phyloP scores from a whole-genome alignment of 257 asterid species.

The Petunia axillaris region DNA sequence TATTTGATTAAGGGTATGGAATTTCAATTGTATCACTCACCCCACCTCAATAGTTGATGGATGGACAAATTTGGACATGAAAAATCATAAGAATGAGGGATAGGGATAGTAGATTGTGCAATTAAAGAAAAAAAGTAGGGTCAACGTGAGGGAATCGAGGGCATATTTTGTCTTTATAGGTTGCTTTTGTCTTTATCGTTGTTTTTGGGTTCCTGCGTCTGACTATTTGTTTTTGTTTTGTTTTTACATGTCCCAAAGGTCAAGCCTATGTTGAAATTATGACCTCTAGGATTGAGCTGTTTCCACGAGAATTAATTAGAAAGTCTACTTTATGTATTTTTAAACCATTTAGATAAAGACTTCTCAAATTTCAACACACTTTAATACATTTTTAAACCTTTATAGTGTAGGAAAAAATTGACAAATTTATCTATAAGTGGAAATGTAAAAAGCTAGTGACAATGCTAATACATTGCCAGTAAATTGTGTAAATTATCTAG shows the following conservation, averaged over 20 bases:
- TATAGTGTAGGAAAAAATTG: too few species aligned
- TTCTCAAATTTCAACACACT: too few species aligned
- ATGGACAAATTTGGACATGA: too few species aligned
- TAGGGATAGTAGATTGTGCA: not conserved
- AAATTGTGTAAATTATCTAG: not conserved
- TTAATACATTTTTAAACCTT: too few species aligned
- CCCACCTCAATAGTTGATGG: too few species aligned
- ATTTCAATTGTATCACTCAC: not conserved
- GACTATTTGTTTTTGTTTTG: slow-evolving; percentile 13
- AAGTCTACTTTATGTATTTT: not conserved
- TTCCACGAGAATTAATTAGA: not conserved
- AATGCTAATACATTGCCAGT: too few species aligned
- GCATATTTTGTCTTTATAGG: slow-evolving; percentile 26
- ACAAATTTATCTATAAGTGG: too few species aligned
- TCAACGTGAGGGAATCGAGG: slow-evolving; percentile 23
- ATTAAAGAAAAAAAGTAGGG: slow-evolving; percentile 4
- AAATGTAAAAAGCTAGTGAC: too few species aligned
- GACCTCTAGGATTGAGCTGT: not conserved
- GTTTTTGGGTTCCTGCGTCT: slow-evolving; percentile 21
- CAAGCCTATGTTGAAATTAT: slow-evolving; percentile 24
- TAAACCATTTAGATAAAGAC: too few species aligned
- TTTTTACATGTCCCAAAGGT: not conserved
- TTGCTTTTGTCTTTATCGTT: slow-evolving; percentile 23
- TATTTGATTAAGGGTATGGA: not conserved
- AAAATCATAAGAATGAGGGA: too few species aligned